Evolutionary conservation across 768 basidiomycete genomes (phyloP).

Genomic region (Pleurotus sapidus): DNA sequence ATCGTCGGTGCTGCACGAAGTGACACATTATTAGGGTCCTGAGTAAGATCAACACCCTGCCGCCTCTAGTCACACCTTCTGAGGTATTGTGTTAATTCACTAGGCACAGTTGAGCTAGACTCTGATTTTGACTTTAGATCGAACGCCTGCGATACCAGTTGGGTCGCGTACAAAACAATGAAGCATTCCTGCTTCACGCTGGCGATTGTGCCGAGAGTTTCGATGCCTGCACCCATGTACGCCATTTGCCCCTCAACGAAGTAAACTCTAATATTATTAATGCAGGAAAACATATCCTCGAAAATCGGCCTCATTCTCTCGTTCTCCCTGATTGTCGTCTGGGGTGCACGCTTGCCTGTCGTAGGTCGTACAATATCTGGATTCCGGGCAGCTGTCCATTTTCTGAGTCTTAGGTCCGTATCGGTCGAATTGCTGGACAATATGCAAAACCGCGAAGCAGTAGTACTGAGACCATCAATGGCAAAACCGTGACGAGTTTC

Average conservation of each 20-base stretch:
- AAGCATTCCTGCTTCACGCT: conserved; percentile 94
- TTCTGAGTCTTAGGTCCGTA: conserved; percentile 51
- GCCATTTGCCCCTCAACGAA: conserved; percentile 20
- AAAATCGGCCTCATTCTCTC: conserved; percentile 92
- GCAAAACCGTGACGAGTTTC: conserved; percentile 80
- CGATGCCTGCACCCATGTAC: conserved; percentile 83
- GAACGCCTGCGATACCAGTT: conserved; percentile 83
- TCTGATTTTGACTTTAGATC: conserved; percentile 42
- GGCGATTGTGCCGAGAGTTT: conserved; percentile 98
- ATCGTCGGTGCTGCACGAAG: conserved; percentile 9
- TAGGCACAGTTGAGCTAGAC: no score
- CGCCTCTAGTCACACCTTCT: conserved; percentile 88
- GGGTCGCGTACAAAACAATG: conserved; percentile 73
- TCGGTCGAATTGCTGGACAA: conserved; percentile 93
- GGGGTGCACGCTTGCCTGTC: conserved; percentile 92
- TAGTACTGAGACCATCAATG: conserved; percentile 72
- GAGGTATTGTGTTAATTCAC: conserved; percentile 57
- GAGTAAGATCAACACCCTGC: conserved; percentile 71
- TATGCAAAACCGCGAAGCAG: conserved; percentile 95
- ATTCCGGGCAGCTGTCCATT: conserved; percentile 1
- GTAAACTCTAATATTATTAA: conserved; percentile 11
- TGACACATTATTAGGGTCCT: conserved; percentile 52
- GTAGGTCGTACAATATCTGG: conserved; percentile 39
- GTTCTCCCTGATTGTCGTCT: conserved; percentile 92
- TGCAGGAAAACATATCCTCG: conserved; percentile 79